Conservation (phyloP, 2,329 filamentous ascomycete genomes). For the Thielaviopsis euricoi region DNA sequence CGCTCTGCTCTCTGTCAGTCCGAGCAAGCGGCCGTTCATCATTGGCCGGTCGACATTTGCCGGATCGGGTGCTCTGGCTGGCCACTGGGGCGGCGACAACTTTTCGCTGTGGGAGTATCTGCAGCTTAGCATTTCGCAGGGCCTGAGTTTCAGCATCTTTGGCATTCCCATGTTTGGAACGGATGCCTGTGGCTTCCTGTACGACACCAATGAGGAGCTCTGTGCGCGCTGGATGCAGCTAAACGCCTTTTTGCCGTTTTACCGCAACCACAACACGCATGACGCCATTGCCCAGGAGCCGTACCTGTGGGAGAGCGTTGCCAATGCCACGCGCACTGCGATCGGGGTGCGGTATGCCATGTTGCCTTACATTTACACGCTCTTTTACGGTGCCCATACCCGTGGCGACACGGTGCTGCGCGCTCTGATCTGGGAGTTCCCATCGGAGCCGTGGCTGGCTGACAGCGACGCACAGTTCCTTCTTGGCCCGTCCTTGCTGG, state of each 20-base stretch:
- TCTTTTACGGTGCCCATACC: conserved; percentile 40
- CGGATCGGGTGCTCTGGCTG: conserved; percentile 57
- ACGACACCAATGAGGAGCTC: conserved; percentile 43
- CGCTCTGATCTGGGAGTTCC: conserved; percentile 60
- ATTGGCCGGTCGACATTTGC: conserved; percentile 71
- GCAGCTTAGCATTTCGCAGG: conserved; percentile 63
- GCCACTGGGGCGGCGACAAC: conserved; percentile 74
- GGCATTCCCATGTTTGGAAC: conserved; percentile 53
- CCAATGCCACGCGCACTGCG: conserved; percentile 47
- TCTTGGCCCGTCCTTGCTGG: conserved; percentile 30
- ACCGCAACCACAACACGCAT: conserved; percentile 47
- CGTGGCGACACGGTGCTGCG: conserved; percentile 50
- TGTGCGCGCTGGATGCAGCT: conserved; percentile 54
- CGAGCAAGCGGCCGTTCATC: conserved; percentile 62
- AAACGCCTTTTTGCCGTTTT: conserved; percentile 56
- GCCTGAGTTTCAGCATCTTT: conserved; percentile 55
- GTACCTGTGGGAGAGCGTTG: conserved; percentile 50
- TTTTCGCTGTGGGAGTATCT: conserved; percentile 54
- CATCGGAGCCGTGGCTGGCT: conserved; percentile 28
- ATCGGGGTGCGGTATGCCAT: conserved; percentile 59
- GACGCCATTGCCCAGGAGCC: conserved; percentile 41
- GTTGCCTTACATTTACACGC: conserved; percentile 72
- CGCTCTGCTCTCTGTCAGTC: conserved; percentile 46
- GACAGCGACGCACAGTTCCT: conserved; percentile 33
- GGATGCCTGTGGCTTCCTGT: conserved; percentile 64